Evolutionary conservation across 768 basidiomycete species (phyloP).

Genomic region (Boletus subparvulus): DNA sequence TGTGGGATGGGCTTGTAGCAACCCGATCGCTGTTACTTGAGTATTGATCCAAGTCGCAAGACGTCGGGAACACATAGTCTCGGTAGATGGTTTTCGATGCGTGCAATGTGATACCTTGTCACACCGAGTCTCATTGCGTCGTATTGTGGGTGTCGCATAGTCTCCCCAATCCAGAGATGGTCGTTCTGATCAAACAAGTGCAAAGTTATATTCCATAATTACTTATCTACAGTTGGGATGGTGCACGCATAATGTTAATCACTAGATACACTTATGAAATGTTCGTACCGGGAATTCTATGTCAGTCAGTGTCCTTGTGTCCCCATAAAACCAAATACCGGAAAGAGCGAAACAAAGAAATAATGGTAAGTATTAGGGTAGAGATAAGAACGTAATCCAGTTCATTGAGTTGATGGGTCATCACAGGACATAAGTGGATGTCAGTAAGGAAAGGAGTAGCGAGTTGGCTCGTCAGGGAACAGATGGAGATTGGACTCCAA

Average conservation of each 20-base stretch:
- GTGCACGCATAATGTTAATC: neutral
- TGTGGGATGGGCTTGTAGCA: no score
- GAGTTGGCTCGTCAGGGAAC: neutral
- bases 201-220: neutral
- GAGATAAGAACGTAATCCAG: neutral
- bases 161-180: no score
- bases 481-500: neutral
- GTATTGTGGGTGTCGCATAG: no score
- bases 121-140: no score
- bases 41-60: no score
- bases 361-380: neutral
- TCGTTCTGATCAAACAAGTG: no score
- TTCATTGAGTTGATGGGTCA: neutral
- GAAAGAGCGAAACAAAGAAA: neutral
- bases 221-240: neutral
- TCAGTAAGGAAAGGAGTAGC: neutral
- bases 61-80: no score
- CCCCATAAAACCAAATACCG: neutral
- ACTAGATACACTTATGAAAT: neutral
- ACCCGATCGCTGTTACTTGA: no score
- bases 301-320: neutral
- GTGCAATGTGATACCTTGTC: no score
- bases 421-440: neutral
- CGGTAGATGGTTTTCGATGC: no score
- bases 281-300: neutral